Evolutionary conservation across 176 grass and related monocot species (phyloP).

Genomic region (Alopecurus myosuroides): DNA sequence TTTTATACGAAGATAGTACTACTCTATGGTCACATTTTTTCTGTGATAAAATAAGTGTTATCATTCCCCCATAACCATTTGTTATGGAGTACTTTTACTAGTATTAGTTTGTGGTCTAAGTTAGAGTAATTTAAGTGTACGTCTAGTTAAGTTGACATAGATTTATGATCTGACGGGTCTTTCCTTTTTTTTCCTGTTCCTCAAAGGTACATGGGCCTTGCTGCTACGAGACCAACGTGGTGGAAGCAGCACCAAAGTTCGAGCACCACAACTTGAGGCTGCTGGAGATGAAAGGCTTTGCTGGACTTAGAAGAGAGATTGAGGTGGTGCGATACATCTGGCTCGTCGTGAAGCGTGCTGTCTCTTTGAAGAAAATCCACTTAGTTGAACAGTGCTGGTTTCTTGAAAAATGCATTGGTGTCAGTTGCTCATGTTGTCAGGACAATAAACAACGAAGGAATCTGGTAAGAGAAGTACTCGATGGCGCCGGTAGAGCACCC

Average conservation of each 20-base stretch:
- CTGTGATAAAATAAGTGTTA: neutral
- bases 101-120: neutral
- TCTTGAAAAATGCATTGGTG: neutral
- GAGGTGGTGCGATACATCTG: neutral
- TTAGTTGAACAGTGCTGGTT: neutral
- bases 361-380: neutral
- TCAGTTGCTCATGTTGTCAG: neutral
- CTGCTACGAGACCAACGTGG: neutral
- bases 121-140: neutral
- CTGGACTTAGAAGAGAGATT: neutral
- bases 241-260: neutral
- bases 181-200: neutral
- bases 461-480: neutral
- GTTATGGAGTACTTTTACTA: neutral
- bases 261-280: neutral
- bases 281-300: neutral
- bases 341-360: neutral
- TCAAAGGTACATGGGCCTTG: neutral
- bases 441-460: neutral
- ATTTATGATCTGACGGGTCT: neutral
- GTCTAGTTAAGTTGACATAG: neutral
- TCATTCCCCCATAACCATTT: neutral
- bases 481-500: neutral
- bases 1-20: too few relatives aligned
- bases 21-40: neutral